Evolutionary conservation across 495 filamentous ascomycete genomes (phyloP).

Genomic region (Achaetomiella virescens): DNA sequence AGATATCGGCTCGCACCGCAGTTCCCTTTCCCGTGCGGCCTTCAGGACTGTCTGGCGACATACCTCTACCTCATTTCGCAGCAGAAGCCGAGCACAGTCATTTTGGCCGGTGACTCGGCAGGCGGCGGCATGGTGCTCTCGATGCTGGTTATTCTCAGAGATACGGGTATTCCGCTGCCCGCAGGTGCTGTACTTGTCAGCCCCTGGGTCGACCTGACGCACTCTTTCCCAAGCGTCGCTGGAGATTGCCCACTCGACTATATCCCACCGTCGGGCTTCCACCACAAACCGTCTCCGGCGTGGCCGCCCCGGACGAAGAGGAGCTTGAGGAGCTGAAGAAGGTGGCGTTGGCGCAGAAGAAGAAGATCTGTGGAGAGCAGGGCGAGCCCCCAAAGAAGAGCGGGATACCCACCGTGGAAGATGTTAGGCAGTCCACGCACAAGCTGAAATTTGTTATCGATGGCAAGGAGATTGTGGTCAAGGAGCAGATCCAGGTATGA

Average conservation of each 20-base stretch:
- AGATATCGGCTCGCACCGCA: slow-evolving; percentile 86
- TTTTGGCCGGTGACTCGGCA: slow-evolving; percentile 82
- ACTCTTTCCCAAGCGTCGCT: slow-evolving; percentile 86
- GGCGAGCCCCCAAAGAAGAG: slow-evolving; percentile 1
- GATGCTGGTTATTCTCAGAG: slow-evolving; percentile 72
- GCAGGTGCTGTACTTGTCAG: slow-evolving; percentile 87
- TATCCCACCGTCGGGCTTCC: slow-evolving; percentile 79
- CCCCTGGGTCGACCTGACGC: slow-evolving; percentile 90
- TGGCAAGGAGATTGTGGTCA: slow-evolving; percentile 62
- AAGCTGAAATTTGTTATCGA: slow-evolving; percentile 61
- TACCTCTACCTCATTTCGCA: slow-evolving; percentile 74
- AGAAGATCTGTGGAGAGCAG: slow-evolving; percentile 4
- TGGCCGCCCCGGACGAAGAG: slow-evolving; percentile 91
- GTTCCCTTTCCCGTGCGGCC: slow-evolving; percentile 87
- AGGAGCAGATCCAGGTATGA: slow-evolving; percentile 77
- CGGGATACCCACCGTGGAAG: slow-evolving; percentile 18
- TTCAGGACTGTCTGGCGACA: slow-evolving; percentile 80
- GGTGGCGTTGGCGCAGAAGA: slow-evolving; percentile 24
- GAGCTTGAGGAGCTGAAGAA: slow-evolving; percentile 47
- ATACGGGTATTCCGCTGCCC: slow-evolving; percentile 72
- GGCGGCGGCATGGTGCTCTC: slow-evolving; percentile 81
- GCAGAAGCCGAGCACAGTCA: slow-evolving; percentile 69
- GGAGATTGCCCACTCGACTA: slow-evolving; percentile 71
- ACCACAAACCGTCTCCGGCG: slow-evolving; percentile 70
- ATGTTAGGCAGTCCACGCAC: slow-evolving; percentile 36